Conservation (phyloP, 2,329 filamentous ascomycete genomes). For the Neofusicoccum laricinum region DNA sequence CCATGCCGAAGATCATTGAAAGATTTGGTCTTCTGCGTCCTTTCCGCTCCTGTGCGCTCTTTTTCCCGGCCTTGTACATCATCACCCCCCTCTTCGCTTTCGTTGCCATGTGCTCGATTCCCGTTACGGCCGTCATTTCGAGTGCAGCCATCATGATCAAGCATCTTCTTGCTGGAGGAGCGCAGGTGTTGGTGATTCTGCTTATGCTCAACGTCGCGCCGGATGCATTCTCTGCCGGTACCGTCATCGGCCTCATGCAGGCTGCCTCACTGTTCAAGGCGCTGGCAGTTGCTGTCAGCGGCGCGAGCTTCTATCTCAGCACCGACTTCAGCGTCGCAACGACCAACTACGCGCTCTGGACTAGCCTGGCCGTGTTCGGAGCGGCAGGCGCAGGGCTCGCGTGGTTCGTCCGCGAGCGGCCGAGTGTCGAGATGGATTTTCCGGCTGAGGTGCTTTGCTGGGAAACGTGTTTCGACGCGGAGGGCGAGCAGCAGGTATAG, state of each 20-base stretch:
- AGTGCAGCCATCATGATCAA: constrained; percentile 42
- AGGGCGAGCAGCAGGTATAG: constrained; percentile 20
- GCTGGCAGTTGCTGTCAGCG: constrained; percentile 45
- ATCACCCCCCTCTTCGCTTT: constrained; percentile 39
- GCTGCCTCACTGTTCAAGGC: constrained; percentile 46
- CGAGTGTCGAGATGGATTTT: constrained; percentile 45
- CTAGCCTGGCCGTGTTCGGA: constrained; percentile 40
- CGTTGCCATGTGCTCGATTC: constrained; percentile 31
- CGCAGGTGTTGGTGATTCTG: constrained; percentile 43
- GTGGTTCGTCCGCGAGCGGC: constrained; percentile 44
- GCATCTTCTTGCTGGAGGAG: constrained; percentile 40
- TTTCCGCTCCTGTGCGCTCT: constrained; percentile 40
- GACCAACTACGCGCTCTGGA: constrained; percentile 47
- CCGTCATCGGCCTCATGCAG: constrained; percentile 48
- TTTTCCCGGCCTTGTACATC: constrained; percentile 41
- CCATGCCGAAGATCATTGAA: constrained; percentile 36
- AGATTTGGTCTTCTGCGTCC: constrained; percentile 42
- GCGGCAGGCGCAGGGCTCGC: constrained; percentile 42
- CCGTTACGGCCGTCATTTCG: constrained; percentile 37
- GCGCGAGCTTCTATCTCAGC: constrained; percentile 45
- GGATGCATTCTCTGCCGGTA: constrained; percentile 46
- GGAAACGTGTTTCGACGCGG: constrained; percentile 47
- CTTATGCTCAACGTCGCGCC: constrained; percentile 49
- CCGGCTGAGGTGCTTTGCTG: constrained; percentile 42
- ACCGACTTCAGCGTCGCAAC: constrained; percentile 42